These are phyloP conservation scores for Acanthamoeba lugdunensis DNA, from an alignment of 208 protist species.

Conservation along the genomic window DNA sequence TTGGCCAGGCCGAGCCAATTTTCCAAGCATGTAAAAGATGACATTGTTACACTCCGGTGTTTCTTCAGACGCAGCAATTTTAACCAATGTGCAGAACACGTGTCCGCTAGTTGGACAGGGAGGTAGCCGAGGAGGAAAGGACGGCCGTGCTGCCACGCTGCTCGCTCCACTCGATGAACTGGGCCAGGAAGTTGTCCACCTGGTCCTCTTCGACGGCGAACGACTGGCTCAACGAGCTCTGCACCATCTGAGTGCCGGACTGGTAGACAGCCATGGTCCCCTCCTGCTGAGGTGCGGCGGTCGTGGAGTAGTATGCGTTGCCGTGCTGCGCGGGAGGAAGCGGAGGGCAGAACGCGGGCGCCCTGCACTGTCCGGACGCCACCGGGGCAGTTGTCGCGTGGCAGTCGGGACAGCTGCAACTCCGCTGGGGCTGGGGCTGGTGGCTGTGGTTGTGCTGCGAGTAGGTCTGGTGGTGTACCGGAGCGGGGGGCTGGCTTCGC, in stretches of 20 bases:
- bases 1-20: too few species aligned
- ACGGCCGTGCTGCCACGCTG: too few species aligned
- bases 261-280: too few species aligned
- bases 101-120: too few species aligned
- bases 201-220: not conserved
- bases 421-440: not conserved
- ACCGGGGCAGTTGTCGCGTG: not conserved
- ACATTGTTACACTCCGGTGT: too few species aligned
- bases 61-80: too few species aligned
- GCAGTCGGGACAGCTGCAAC: constrained; percentile 30
- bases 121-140: too few species aligned
- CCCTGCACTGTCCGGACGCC: too few species aligned
- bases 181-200: not conserved
- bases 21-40: too few species aligned
- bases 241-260: not conserved
- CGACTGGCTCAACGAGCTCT: too few species aligned
- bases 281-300: not conserved
- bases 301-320: not conserved
- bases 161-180: constrained; percentile 54
- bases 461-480: not conserved
- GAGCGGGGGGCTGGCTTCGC: not conserved
- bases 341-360: not conserved
- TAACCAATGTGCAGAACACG: too few species aligned
- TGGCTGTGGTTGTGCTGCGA: not conserved
- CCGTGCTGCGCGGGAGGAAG: not conserved